These are phyloP conservation scores for Ormosia semicastrata DNA, from an alignment of 306 rosid genomes.

Conservation along the genomic window DNA sequence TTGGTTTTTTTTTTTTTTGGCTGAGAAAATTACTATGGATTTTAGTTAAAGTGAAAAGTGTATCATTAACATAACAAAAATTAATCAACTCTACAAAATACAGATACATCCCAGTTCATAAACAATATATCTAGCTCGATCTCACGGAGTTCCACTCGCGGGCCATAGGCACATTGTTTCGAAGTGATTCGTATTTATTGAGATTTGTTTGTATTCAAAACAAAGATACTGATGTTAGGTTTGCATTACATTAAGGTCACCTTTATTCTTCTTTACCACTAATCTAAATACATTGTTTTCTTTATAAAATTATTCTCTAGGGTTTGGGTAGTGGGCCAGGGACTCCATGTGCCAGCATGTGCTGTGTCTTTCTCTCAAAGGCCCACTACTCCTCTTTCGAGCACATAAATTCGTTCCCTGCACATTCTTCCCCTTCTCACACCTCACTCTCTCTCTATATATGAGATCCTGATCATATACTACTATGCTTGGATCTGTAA, in stretches of 20 bases:
- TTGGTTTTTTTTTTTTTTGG: too few species aligned
- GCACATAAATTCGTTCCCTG: conserved; percentile 67
- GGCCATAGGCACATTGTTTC: conserved; percentile 41
- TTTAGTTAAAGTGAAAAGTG: background rate
- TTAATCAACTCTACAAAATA: background rate
- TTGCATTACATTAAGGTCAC: conserved; percentile 53
- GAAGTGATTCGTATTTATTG: conserved; percentile 43
- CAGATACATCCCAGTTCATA: background rate
- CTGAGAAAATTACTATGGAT: background rate
- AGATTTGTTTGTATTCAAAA: conserved; percentile 59
- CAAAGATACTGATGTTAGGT: conserved; percentile 61
- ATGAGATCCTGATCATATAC: background rate
- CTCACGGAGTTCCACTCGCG: conserved; percentile 40
- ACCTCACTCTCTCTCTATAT: conserved; percentile 26
- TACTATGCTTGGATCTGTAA: conserved; percentile 46
- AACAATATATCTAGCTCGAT: background rate
- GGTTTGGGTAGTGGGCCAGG: conserved; percentile 74
- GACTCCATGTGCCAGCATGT: conserved; percentile 96
- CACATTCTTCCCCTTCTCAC: conserved; percentile 45
- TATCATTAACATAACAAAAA: background rate
- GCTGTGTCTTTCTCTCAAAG: conserved; percentile 77
- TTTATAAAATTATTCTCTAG: conserved; percentile 47
- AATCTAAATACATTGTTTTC: conserved; percentile 24
- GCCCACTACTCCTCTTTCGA: conserved; percentile 61
- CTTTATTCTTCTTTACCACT: conserved; percentile 46